Conservation (phyloP, 2,329 filamentous ascomycete genomes). For the Elsinoe fawcettii region DNA sequence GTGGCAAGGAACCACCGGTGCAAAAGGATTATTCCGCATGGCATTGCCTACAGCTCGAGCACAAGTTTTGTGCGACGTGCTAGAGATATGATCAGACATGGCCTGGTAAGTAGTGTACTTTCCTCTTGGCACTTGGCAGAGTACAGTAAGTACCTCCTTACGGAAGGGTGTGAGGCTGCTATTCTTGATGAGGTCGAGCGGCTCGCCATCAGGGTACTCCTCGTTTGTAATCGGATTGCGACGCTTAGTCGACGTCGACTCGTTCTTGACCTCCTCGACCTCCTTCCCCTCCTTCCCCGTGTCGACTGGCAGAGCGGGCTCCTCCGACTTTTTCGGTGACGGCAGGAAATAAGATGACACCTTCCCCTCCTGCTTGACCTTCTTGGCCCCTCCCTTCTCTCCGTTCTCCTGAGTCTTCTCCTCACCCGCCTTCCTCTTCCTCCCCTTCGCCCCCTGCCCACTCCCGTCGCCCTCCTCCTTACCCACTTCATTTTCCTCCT, state of each 20-base stretch:
- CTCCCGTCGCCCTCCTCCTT: background rate
- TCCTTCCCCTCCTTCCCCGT: too few species aligned
- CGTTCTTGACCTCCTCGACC: background rate
- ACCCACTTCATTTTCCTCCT: constrained; percentile 8
- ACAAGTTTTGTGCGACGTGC: constrained; percentile 29
- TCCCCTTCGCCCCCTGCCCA: background rate
- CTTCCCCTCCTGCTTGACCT: constrained; percentile 6
- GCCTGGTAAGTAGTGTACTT: constrained; percentile 32
- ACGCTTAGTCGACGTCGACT: background rate
- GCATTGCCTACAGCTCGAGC: constrained; percentile 35
- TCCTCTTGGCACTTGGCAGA: constrained; percentile 30
- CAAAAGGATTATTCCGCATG: constrained; percentile 37
- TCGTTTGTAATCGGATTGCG: constrained; percentile 34
- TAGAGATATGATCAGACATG: constrained; percentile 28
- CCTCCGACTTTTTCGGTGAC: constrained; percentile 20
- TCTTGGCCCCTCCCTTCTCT: constrained; percentile 2
- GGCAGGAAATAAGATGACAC: constrained; percentile 29
- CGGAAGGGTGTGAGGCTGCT: constrained; percentile 46
- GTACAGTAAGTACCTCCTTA: constrained; percentile 28
- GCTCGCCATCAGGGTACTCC: constrained; percentile 30
- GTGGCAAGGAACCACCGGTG: constrained; percentile 38
- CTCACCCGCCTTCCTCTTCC: background rate
- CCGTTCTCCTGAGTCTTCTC: background rate
- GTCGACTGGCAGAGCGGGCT: background rate
- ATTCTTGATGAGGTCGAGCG: constrained; percentile 35